Conservation (phyloP, 148 eudicot species). For the Rhododendron kiyosumense region DNA sequence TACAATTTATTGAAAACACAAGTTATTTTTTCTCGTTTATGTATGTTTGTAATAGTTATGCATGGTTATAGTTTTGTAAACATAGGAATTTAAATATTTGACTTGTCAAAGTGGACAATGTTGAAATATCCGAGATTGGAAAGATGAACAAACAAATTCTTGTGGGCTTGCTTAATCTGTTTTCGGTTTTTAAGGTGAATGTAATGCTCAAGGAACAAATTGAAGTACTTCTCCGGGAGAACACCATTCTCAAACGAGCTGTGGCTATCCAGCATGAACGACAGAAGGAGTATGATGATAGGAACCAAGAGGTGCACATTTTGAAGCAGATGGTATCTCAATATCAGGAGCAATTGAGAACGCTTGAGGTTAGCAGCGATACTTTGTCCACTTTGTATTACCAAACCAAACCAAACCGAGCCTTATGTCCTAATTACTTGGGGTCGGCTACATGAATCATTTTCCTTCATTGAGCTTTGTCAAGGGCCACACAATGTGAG, state of each 20-base stretch:
- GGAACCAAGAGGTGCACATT: conserved; percentile 58
- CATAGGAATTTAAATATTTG: not conserved
- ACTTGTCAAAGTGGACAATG: not conserved
- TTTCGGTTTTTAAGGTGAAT: conserved; percentile 48
- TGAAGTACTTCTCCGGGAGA: conserved; percentile 57
- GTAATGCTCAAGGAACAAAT: conserved; percentile 71
- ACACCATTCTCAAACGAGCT: conserved; percentile 72
- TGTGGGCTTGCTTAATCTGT: conserved; percentile 1
- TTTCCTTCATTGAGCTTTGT: too few relatives aligned
- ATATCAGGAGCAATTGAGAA: conserved; percentile 81
- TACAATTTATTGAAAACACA: not conserved
- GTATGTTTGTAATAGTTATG: not conserved
- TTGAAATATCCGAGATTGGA: not conserved
- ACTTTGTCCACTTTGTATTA: not conserved
- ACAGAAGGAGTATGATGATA: conserved; percentile 69
- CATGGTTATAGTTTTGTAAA: not conserved
- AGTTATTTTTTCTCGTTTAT: not conserved
- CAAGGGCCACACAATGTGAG: not conserved
- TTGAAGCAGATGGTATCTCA: conserved; percentile 69
- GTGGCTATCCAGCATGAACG: conserved; percentile 81
- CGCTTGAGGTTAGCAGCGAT: conserved; percentile 49
- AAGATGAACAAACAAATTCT: not conserved
- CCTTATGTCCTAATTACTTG: too few relatives aligned
- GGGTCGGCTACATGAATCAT: too few relatives aligned
- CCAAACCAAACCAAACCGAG: too few relatives aligned